Base-by-base conservation (phyloP, 1,284 basidiomycete species). In the Cryptococcus sp. region DNA sequence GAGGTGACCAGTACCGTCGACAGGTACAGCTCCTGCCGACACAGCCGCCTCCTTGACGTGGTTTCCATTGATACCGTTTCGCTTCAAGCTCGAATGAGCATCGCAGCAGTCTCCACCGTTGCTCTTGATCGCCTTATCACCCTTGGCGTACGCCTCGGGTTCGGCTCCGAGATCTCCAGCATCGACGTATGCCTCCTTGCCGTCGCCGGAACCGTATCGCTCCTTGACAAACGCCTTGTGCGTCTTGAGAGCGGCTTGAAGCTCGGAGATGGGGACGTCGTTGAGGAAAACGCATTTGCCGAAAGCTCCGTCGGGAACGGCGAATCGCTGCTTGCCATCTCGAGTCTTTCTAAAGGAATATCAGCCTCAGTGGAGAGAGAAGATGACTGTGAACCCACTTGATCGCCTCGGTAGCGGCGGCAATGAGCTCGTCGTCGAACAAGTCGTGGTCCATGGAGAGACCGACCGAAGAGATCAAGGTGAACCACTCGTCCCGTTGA, bases 311-410 rank as follows among this genome's bases (percentile, higher is more conserved):
- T 71, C 63, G 50, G 75, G 72, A 11, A 75, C 66, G 14, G 71
- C 74, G 58, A 76, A 75, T 50, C 75, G 63, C 62, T 75, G 74
- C 57, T 72, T 71, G 55, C 73, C 72, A 53, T 75, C 73, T 54
- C 74, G 72, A 14, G 74, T 75, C 59, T 75, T 74, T 60, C 62
- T 68, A 31, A 4, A 11, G 22, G 28, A 12, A 26, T 18, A 31
- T 40, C 25, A 41, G 22, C 26, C 6, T 16, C 12, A 16, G 9
- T 2, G 25, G 9, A 35, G 2, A 4, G 32, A 21, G 9, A 19
- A 10, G 18, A 11, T 31, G 9, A 24, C n/a, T n/a, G n/a, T 19
- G 38, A 31, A 56, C 58, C 44, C 42, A 62, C 60, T 68, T 65
- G 68, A 76, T 76, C 19, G 74, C 74, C 50, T 69, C 68, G 42